Evolutionary conservation across 108 stramenopile genomes (phyloP).

Genomic region (Conticribra guillardii): DNA sequence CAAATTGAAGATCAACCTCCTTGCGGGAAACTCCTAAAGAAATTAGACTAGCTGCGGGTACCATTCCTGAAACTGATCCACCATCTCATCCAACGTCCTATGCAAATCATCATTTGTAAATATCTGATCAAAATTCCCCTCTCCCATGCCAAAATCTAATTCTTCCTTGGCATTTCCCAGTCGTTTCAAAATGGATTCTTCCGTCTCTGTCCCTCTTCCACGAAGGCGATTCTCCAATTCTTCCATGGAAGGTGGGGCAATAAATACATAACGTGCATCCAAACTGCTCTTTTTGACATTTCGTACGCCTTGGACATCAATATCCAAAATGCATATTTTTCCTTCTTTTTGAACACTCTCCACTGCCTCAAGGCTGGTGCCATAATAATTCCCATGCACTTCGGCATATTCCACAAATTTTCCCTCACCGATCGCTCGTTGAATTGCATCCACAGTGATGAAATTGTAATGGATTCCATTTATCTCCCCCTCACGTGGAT

Average conservation of each 20-base stretch:
- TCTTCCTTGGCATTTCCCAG: conserved; percentile 83
- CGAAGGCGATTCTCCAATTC: conserved; percentile 73
- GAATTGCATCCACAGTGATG: conserved; percentile 57
- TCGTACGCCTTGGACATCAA: conserved; percentile 91
- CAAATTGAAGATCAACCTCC: too few species aligned
- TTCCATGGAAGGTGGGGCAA: conserved; percentile 93
- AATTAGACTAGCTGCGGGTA: neutral
- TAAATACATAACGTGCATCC: conserved; percentile 85
- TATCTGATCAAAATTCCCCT: conserved; percentile 77
- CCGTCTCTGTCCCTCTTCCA: conserved; percentile 87
- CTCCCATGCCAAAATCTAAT: conserved; percentile 78
- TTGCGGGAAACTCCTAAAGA: neutral
- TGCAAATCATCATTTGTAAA: conserved; percentile 92
- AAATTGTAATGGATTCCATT: conserved; percentile 95
- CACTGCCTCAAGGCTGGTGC: conserved; percentile 86
- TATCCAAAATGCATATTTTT: conserved; percentile 87
- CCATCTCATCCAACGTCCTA: conserved; percentile 27
- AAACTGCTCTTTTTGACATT: conserved; percentile 56
- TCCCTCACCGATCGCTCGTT: conserved; percentile 53
- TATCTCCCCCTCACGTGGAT: conserved; percentile 85
- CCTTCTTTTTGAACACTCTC: conserved; percentile 51
- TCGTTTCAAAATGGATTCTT: conserved; percentile 74
- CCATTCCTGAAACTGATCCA: neutral
- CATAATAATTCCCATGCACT: conserved; percentile 97
- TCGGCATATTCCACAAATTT: conserved; percentile 90